Evolutionary conservation across 257 asterid genomes (phyloP), one percentile per base, ranked within the genome.

Genomic region (Cinchona pubescens): DNA sequence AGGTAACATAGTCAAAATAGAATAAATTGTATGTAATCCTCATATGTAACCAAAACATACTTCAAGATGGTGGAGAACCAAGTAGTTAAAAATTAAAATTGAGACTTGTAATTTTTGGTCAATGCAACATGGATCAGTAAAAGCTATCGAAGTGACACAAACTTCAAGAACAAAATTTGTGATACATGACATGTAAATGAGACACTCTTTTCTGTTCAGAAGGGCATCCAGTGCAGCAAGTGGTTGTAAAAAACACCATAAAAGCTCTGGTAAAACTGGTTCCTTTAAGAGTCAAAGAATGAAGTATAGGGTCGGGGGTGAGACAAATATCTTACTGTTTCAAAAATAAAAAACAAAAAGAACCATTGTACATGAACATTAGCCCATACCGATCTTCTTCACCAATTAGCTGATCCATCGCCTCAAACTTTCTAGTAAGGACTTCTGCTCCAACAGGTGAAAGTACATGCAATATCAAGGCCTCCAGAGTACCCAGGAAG

Each of bases 401-500:
- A 29, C 79, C 55, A 62, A 85, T 80, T 67, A 82, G 84, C 79
- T 83, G 89, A 87, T 94, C 99, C 91, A 91, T 86, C 89, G 87
- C 91, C 88, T 92, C 96, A 74, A 93, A 88, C 80, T 91, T 95
- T 86, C 96, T 82, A 83, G 97, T 88, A 75, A 95, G 91, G 74
- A 86, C 90, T 85, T 92, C 96, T 37, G 87, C 87, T 72, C 94
- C 97, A 71, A 92, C 85, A n/a, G 96, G 96, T 75, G 97, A 87
- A 69, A 92, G 97, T 49, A 85, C 95, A 77, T 91, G 96, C 83
- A 91, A 76, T 62, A 91, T 78, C 74, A 88, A 78, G 81, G 99
- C 96, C 90, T 92, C 99, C 83, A 95, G 64, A 61, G 99, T 91
- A 87, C 98, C 87, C 0, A 97, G 98, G 68, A 95, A 95, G 74